These are phyloP conservation scores for Neoarthrinium moseri DNA, from an alignment of 2,329 filamentous ascomycete genomes.

Conservation along the genomic window DNA sequence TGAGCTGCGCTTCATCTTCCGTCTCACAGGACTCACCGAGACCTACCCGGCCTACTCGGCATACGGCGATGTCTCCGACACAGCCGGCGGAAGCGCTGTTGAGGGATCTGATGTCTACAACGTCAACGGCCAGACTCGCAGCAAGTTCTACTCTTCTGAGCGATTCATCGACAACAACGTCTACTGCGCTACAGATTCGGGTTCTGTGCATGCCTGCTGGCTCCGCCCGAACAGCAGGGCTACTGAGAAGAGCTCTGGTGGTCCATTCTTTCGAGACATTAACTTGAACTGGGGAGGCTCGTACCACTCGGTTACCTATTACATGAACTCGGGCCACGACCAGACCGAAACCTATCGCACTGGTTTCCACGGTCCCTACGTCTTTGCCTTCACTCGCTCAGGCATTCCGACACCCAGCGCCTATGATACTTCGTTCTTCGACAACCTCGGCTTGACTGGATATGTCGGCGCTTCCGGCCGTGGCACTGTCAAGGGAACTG, in stretches of 20 bases:
- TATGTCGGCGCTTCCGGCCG: conserved; percentile 49
- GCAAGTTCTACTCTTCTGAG: conserved; percentile 61
- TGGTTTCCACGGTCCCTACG: conserved; percentile 59
- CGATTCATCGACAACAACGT: conserved; percentile 60
- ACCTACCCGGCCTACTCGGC: conserved; percentile 30
- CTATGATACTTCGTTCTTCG: conserved; percentile 56
- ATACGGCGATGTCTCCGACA: conserved; percentile 44
- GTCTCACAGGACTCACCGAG: conserved; percentile 30
- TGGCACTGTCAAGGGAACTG: conserved; percentile 53
- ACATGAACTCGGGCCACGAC: conserved; percentile 59
- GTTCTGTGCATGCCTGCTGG: conserved; percentile 27
- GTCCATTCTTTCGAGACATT: conserved; percentile 56
- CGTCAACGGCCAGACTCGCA: conserved; percentile 54
- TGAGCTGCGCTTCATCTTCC: conserved; percentile 52
- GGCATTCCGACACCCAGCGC: conserved; percentile 40
- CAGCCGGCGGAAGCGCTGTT: conserved; percentile 41
- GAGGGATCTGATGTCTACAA: conserved; percentile 48
- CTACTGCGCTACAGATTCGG: conserved; percentile 44
- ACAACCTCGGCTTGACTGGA: conserved; percentile 47
- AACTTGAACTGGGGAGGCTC: conserved; percentile 53
- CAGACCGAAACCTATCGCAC: conserved; percentile 55
- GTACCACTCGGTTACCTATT: conserved; percentile 54
- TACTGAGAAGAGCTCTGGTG: conserved; percentile 57
- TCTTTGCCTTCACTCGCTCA: conserved; percentile 52
- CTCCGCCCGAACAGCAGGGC: conserved; percentile 36